Evolutionary conservation across 495 filamentous ascomycete genomes (phyloP), one percentile per base, ranked within the genome.

Genomic region (Hyaloscypha bicolor): DNA sequence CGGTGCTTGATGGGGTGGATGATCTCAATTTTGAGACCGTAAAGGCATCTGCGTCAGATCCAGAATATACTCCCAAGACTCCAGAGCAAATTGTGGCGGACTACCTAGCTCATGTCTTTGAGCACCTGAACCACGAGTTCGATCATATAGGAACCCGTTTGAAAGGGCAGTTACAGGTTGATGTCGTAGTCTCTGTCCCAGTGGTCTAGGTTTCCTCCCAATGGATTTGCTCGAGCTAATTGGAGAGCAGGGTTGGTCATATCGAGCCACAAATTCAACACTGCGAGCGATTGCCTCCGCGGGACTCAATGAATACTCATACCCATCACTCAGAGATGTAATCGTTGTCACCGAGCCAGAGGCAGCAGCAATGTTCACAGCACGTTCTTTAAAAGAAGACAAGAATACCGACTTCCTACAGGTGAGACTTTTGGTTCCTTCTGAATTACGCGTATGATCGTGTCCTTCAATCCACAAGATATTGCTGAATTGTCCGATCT

Each of bases 281-380:
- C 30, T 58, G 16, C 52, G 63, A 58, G 63, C 63, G 6, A 29
- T 65, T 51, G n/a, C 19, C 22, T 19, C 14, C 12, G 63, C 63
- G 3, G 63, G 63, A 22, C 42, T 65, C 39, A 65, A 65, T 59
- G 39, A 60, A 60, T 9, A 65, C 14, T 37, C 30, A 29, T 65
- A 35, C 22, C 30, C 52, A 16, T 22, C 32, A 14, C 52, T 65
- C 14, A 32, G 31, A 65, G 30, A 51, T 30, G 42, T 65, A 19
- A 57, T 65, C 21, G 19, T 65, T 9, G 35, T 65, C 14, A 42
- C 63, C 31, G 66, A 68, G 35, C 62, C 66, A 39, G 66, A 68
- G 33, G 66, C 66, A 25, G 66, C 66, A 37, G 66, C 66, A 32
- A 19, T 68, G 2, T 68, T 56, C 60, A 65, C 66, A 37, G 65